A percentile compares a stretch with the other conserved stretches of the same genome.
Conservation (phyloP, 768 basidiomycete genomes). For the Phanerochaete carnosa region DNA sequence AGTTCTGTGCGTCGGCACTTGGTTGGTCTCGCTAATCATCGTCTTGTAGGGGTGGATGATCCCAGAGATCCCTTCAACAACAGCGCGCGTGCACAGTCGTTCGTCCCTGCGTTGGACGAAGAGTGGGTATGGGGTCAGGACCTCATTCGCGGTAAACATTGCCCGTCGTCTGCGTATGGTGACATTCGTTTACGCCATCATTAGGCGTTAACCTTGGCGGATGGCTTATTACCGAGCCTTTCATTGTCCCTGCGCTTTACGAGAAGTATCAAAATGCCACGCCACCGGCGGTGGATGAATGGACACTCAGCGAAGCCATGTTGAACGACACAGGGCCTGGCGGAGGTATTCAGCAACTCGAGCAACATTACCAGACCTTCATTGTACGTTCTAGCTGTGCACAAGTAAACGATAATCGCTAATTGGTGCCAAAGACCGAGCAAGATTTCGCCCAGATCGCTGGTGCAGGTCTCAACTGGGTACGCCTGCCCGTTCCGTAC, state of each 20-base stretch:
- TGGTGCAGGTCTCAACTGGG: slow-evolving; percentile 83
- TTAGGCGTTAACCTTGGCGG: slow-evolving; percentile 69
- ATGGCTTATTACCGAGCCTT: slow-evolving; percentile 78
- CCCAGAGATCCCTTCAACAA: slow-evolving; percentile 76
- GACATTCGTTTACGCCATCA: slow-evolving; percentile 19
- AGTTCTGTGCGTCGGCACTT: slow-evolving; percentile 24
- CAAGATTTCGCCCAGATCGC: slow-evolving; percentile 89
- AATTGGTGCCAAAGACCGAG: slow-evolving; percentile 58
- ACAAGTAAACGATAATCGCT: background rate
- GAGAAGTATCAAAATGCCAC: slow-evolving; percentile 50
- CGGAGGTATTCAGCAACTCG: slow-evolving; percentile 66
- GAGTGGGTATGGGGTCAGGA: slow-evolving; percentile 70
- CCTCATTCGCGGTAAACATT: slow-evolving; percentile 44
- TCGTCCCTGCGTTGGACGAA: slow-evolving; percentile 78
- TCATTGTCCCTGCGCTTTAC: slow-evolving; percentile 65
- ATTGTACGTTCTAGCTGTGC: slow-evolving; percentile 48
- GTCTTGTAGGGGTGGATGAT: slow-evolving; percentile 55
- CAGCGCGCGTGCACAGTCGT: slow-evolving; percentile 71
- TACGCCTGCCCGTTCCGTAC: slow-evolving; percentile 79
- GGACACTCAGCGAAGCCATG: slow-evolving; percentile 65
- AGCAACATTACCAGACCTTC: slow-evolving; percentile 82
- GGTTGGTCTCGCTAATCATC: background rate
- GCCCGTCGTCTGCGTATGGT: background rate
- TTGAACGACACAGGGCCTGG: slow-evolving; percentile 51
- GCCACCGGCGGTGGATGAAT: slow-evolving; percentile 55